phyloP scores from a whole-genome alignment of 176 grass and related monocot genomes.

The Calamus simplicifolius region DNA sequence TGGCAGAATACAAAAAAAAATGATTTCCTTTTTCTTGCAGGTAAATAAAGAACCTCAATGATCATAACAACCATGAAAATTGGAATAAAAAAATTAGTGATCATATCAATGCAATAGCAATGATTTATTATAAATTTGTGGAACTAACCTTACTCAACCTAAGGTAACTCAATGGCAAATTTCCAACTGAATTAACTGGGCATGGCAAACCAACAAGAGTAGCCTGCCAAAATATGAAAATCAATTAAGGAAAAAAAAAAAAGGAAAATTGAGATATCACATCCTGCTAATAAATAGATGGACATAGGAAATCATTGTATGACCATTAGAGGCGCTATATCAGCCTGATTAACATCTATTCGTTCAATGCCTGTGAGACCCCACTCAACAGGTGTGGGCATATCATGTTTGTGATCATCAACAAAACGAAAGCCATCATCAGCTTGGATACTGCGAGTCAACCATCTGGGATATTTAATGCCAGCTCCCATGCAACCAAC shows the following conservation, averaged over 20 bases:
- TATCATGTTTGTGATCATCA: conserved; percentile 87
- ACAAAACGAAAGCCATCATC: conserved; percentile 89
- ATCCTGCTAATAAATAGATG: too few relatives aligned
- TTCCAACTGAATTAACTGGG: conserved; percentile 84
- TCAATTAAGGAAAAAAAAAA: conserved; percentile 27
- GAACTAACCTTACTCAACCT: conserved; percentile 67
- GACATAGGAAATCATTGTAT: conserved; percentile 19
- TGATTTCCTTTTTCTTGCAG: too few relatives aligned
- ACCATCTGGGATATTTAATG: conserved; percentile 54
- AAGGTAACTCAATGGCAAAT: conserved; percentile 76
- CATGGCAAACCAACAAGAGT: conserved; percentile 92
- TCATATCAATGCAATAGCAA: too few relatives aligned
- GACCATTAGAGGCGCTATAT: conserved; percentile 94
- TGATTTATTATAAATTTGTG: not conserved
- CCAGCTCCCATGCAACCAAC: conserved; percentile 91
- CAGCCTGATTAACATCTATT: conserved; percentile 93
- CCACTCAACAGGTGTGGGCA: conserved; percentile 68
- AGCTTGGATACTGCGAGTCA: conserved; percentile 45
- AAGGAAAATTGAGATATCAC: not conserved
- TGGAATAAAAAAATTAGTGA: too few relatives aligned
- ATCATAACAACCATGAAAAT: too few relatives aligned
- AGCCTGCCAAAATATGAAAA: conserved; percentile 38
- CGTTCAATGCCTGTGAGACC: conserved; percentile 79
- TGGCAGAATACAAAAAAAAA: too few relatives aligned
- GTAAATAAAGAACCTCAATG: too few relatives aligned